Base-by-base conservation (phyloP, 331 rosid genomes). In the Pyrus hybrid region DNA sequence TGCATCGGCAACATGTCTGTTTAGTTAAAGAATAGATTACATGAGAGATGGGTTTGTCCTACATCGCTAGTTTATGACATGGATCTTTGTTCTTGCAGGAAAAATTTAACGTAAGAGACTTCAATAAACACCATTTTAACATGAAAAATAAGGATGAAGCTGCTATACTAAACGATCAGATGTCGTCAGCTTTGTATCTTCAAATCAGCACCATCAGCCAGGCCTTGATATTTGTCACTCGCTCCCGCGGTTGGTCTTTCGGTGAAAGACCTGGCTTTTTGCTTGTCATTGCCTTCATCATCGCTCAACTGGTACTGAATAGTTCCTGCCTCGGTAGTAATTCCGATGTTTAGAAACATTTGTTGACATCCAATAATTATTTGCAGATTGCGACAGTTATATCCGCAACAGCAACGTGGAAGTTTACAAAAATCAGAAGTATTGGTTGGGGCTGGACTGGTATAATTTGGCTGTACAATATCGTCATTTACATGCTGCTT, bases 141-240 rank as follows among this genome's bases (percentile, higher is more conserved):
- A 63, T 47, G 75, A 1, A 41, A 35, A 11, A 69, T 35, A 1
- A 16, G 0, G 7, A 3, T 8, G 68, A 12, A 9, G 54, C 70
- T 11, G 68, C 54, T 13, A 43, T 16, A 21, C 37, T 67, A 43
- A 43, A 79, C 0, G 45, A 60, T 14, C 51, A 51, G 62, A 17
- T 79, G 63, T 47, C 83, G 0, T 79, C 85, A 53, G 83, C 88
- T 78, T 51, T 84, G 28, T 84, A 84, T 78, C 79, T 84, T 7
- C 88, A 84, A 78, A 84, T 78, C 75, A 84, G 88, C 26, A 84
- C 81, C 70, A 83, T 84, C 71, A 84, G 85, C 76, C 88, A 84
- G 68, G 88, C 88, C n/a, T 70, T 84, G 23, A 81, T 84, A 21
- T 84, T 84, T 22, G 85, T 81, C 11, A 84, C 88, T 37, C 82